Evolutionary conservation across 768 basidiomycete genomes (phyloP), one percentile per base, ranked within the genome.

Genomic region (Suillus fuscotomentosus): DNA sequence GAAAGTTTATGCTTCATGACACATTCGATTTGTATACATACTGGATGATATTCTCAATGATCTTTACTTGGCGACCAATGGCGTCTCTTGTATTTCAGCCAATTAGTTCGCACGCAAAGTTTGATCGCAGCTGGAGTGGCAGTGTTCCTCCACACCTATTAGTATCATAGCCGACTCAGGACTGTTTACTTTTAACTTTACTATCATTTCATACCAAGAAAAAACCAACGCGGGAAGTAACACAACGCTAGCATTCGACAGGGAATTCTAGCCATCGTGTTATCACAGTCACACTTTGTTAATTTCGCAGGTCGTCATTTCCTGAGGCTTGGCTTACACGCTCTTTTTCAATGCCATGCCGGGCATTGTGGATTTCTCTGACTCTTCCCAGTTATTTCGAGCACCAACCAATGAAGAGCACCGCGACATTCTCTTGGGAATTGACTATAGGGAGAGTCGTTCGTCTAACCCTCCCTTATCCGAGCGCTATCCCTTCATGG

Each of bases 381-480:
- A 59, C 47, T 65, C 65, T 65, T 66, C 66, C 56, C 67, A 59
- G 60, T 56, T 63, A 61, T 55, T 67, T 61, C 67, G 22, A 66
- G 41, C 45, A 27, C 59, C 64, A 34, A 15, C 45, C 13, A 67
- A 31, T n/a, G 75, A 70, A 78, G 79, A 78, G 64, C 82, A 78
- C 65, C 82, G 82, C 74, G 83, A 84, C 67, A 80, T 79, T 70
- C 75, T 79, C 41, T 76, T 78, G 61, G 78, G 79, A 70, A 78
- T 77, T 36, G 83, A 84, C 72, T 79, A 79, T 15, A 81, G 76
- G 47, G 78, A 80, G 67, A 74, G 63, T 61, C 57, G 64, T 60
- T 54, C 63, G 31, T 56, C 47, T 24, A 50, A 62, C 56, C 34
- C 64, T 50, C 63, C 56, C 60, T 59, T 63, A 45, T 61, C 54